Conservation (phyloP, 495 filamentous ascomycete genomes). For the Hapsidospora chrysogenum region DNA sequence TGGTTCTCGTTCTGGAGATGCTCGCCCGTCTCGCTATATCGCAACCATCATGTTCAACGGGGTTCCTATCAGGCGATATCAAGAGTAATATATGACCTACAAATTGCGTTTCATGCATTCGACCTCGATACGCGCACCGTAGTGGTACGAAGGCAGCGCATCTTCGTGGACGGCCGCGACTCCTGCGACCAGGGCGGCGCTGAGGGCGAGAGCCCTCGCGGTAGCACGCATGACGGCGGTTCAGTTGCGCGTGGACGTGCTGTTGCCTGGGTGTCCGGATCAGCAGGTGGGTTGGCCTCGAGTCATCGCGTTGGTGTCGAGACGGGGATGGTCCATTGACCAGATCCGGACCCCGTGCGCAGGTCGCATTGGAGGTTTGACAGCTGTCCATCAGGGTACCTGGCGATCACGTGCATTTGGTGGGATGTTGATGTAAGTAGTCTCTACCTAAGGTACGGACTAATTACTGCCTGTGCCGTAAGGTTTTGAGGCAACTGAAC, state of each 20-base stretch:
- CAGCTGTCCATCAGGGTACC: no score
- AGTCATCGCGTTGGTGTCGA: not conserved
- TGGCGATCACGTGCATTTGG: no score
- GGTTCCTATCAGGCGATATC: not conserved
- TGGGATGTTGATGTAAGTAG: no score
- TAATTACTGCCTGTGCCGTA: no score
- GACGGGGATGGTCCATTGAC: no score
- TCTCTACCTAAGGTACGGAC: no score
- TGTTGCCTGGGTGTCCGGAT: not conserved
- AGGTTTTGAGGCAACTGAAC: no score
- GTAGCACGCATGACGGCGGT: no score
- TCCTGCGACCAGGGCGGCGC: not conserved
- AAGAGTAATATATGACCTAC: conserved; percentile 16
- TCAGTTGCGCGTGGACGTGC: no score
- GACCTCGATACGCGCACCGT: conserved; percentile 27
- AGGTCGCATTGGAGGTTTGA: no score
- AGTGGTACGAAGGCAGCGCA: conserved; percentile 29
- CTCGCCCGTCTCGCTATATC: conserved; percentile 40
- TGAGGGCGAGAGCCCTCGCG: not conserved
- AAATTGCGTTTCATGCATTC: conserved; percentile 40
- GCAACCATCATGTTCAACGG: not conserved
- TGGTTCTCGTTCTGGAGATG: conserved; percentile 67
- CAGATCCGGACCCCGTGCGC: no score
- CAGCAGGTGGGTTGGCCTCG: not conserved
- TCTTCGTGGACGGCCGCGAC: not conserved